These are phyloP conservation scores for Phytopythium vexans DNA, from an alignment of 352 stramenopile species.

Conservation along the genomic window DNA sequence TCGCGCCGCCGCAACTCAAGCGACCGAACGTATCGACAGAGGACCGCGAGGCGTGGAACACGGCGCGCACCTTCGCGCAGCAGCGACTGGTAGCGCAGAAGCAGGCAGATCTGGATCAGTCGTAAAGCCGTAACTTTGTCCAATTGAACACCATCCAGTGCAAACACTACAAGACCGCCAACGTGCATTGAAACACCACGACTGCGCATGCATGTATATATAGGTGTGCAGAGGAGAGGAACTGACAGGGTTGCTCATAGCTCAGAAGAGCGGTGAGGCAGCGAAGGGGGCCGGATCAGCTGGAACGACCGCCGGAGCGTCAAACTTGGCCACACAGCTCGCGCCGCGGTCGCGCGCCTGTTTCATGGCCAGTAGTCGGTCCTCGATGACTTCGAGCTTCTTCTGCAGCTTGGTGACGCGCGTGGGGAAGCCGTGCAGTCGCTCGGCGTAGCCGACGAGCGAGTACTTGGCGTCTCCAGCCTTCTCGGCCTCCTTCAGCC, in stretches of 20 bases:
- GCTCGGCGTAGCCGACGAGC: slow-evolving; percentile 67
- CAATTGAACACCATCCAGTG: too few relatives aligned
- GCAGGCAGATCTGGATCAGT: neutral
- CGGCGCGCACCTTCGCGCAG: slow-evolving; percentile 48
- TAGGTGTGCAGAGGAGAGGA: neutral
- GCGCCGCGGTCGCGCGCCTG: slow-evolving; percentile 30
- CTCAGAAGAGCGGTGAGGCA: slow-evolving; percentile 52
- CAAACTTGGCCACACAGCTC: slow-evolving; percentile 25
- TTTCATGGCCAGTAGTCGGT: slow-evolving; percentile 62
- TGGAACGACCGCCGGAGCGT: slow-evolving; percentile 11
- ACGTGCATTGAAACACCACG: neutral
- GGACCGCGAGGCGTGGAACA: slow-evolving; percentile 71
- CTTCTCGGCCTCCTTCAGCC: slow-evolving; percentile 58
- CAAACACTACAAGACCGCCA: too few relatives aligned
- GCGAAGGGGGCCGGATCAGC: slow-evolving; percentile 6
- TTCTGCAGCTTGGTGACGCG: slow-evolving; percentile 64
- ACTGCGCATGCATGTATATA: neutral
- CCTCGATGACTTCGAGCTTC: slow-evolving; percentile 68
- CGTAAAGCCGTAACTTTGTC: too few relatives aligned
- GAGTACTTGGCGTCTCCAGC: slow-evolving; percentile 33
- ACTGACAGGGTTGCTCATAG: neutral
- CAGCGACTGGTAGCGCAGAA: slow-evolving; percentile 32
- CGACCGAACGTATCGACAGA: slow-evolving; percentile 70
- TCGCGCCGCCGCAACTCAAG: slow-evolving; percentile 62
- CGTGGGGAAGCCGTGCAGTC: slow-evolving; percentile 61